phyloP scores from a whole-genome alignment of 108 stramenopile species.

The Licmophora abbreviata region DNA sequence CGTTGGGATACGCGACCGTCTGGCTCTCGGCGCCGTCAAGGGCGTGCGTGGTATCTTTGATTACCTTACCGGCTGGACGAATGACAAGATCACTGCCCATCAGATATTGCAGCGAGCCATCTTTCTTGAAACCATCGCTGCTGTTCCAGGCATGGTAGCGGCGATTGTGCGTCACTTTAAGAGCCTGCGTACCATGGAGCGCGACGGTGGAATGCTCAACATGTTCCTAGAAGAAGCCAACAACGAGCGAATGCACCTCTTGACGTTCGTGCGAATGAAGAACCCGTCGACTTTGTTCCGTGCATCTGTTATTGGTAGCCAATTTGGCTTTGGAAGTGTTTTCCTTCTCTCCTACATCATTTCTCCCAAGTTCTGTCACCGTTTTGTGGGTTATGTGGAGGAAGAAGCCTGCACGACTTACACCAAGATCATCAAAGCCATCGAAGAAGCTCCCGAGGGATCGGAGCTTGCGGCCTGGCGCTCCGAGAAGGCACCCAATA shows the following conservation, averaged over 20 bases:
- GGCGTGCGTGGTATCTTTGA: slow-evolving; percentile 57
- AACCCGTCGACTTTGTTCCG: slow-evolving; percentile 40
- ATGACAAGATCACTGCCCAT: slow-evolving; percentile 39
- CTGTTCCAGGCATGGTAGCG: slow-evolving; percentile 85
- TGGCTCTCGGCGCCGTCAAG: slow-evolving; percentile 55
- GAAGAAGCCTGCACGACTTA: slow-evolving; percentile 87
- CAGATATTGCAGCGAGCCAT: slow-evolving; percentile 76
- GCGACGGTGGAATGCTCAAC: slow-evolving; percentile 91
- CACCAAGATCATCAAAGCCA: slow-evolving; percentile 83
- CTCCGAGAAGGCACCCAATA: slow-evolving; percentile 58
- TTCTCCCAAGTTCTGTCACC: slow-evolving; percentile 87
- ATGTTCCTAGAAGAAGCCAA: slow-evolving; percentile 96
- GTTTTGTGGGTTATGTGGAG: slow-evolving; percentile 96
- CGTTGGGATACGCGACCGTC: slow-evolving; percentile 27
- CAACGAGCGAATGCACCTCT: slow-evolving; percentile 96
- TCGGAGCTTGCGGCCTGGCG: slow-evolving; percentile 70
- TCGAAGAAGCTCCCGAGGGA: slow-evolving; percentile 78
- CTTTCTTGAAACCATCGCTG: slow-evolving; percentile 84
- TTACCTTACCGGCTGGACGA: slow-evolving; percentile 55
- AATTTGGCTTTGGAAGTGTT: slow-evolving; percentile 73
- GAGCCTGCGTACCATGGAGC: slow-evolving; percentile 83
- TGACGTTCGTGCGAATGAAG: slow-evolving; percentile 84
- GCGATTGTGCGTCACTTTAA: slow-evolving; percentile 87
- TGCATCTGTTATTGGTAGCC: slow-evolving; percentile 60
- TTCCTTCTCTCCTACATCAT: slow-evolving; percentile 85